Percentiles rank a stretch among this genome's conserved stretches.
Conservation (phyloP, 441 rosid genomes). For the Capsella rubella region DNA sequence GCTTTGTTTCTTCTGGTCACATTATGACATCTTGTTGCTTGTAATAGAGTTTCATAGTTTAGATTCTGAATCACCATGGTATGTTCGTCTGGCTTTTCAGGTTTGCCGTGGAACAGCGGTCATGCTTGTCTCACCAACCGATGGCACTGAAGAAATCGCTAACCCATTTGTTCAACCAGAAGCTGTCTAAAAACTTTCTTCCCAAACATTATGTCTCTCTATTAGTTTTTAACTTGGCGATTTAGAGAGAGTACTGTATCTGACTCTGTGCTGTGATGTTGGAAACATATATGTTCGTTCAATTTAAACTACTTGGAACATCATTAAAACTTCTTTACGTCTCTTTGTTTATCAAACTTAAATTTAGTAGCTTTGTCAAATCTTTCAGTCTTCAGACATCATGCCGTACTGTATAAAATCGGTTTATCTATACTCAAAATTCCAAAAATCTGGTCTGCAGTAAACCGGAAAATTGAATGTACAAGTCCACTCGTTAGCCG, state of each 20-base stretch:
- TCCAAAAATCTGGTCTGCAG: no score
- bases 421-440: neutral
- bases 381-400: neutral
- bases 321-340: neutral
- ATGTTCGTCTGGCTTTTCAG: slow-evolving; percentile 51
- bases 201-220: neutral
- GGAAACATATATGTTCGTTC: slow-evolving; percentile 8
- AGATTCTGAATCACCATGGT: slow-evolving; percentile 7
- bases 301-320: slow-evolving; percentile 1
- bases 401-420: neutral
- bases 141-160: slow-evolving; percentile 96
- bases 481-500: no score
- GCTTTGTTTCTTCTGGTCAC: neutral
- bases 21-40: neutral
- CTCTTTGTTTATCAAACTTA: slow-evolving; percentile 1
- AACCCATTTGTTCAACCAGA: slow-evolving; percentile 93
- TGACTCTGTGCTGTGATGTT: slow-evolving; percentile 16
- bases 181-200: slow-evolving; percentile 58
- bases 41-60: neutral
- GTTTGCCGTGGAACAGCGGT: slow-evolving; percentile 96
- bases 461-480: no score
- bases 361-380: neutral
- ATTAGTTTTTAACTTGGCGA: slow-evolving; percentile 15
- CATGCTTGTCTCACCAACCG: slow-evolving; percentile 97
- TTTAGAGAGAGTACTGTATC: slow-evolving; percentile 30